These are phyloP conservation scores for Kuraishia capsulata DNA, from an alignment of 805 yeast genomes.

Conservation along the genomic window DNA sequence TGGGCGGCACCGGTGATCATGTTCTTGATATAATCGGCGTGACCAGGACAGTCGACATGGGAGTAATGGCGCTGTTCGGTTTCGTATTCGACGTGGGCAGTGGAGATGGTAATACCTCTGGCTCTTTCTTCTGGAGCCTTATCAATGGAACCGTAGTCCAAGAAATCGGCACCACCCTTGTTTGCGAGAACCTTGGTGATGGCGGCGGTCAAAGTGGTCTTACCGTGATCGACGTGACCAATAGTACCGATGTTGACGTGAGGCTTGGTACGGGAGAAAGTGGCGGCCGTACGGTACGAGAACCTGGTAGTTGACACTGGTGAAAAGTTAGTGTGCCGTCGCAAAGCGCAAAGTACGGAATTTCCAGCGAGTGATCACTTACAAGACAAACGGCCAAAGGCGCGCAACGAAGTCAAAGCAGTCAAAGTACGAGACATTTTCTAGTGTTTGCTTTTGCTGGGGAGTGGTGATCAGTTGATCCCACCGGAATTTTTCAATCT, in stretches of 20 bases:
- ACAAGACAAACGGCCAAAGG: not conserved
- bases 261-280: constrained; percentile 92
- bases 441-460: not conserved
- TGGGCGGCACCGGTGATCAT: constrained; percentile 99
- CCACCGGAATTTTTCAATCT: too few relatives aligned
- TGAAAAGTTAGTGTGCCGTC: not conserved
- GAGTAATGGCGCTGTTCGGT: constrained; percentile 94
- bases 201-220: constrained; percentile 97
- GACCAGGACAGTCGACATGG: constrained; percentile 98
- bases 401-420: not conserved
- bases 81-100: constrained; percentile 97
- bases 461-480: not conserved
- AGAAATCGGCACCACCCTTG: constrained; percentile 86
- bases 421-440: not conserved
- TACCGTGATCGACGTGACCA: constrained; percentile 99
- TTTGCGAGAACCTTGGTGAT: constrained; percentile 89
- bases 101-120: constrained; percentile 97
- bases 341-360: too few relatives aligned
- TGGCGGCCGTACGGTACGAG: constrained; percentile 36
- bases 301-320: not conserved
- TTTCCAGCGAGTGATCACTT: too few relatives aligned
- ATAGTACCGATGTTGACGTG: constrained; percentile 96
- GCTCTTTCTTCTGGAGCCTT: constrained; percentile 99
- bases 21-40: constrained; percentile 96
- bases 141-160: constrained; percentile 90